Evolutionary conservation across 495 filamentous ascomycete species (phyloP), one percentile per base, ranked within the genome.

Genomic region (Penicillium maclennaniae): DNA sequence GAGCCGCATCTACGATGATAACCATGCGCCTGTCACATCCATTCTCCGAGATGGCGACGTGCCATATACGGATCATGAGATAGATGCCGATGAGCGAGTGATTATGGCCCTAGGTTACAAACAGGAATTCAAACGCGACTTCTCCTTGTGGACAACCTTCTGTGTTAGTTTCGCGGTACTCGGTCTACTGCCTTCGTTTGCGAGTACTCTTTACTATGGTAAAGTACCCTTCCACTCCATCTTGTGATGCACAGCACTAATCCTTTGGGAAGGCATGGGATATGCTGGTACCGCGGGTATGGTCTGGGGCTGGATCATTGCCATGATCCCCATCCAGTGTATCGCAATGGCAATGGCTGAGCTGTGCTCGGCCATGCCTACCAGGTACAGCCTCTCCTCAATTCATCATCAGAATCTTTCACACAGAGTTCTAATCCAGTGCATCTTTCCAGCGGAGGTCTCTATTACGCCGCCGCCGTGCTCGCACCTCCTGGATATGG

Each of bases 201-300:
- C 87, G 6, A 84, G 78, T 47, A 92, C 87, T 0, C 69, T 92
- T 47, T 84, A 78, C 58, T 92, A 89, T 76, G 87, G 77, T 74
- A 58, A 58, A 23, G 46, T 60, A 7, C 28, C 26, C 28, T 7
- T 25, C 16, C 19, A 47, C 12, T 10, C 44, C 17, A 19, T 23
- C 23, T 7, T 49, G 19, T 37, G 21, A 34, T 43, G 41, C 51
- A 45, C 41, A 38, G 26, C 25, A 4, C 14, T 23, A 7, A 20
- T n/a, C n/a, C 42, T 21, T 21, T 38, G 25, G 4, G 16, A 43
- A 77, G 76, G 87, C 49, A 86, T 91, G 79, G 87, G 87, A 47
- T 91, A 91, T 71, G 87, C 88, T 17, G 87, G 87, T 10, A 87
- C 86, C 1, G 86, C 83, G 12, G 86, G 85, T n/a, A 90, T 90